Evolutionary conservation across 1,284 basidiomycete genomes (phyloP), one percentile per base, ranked within the genome.

Genomic region (Apiotrichum sp.): DNA sequence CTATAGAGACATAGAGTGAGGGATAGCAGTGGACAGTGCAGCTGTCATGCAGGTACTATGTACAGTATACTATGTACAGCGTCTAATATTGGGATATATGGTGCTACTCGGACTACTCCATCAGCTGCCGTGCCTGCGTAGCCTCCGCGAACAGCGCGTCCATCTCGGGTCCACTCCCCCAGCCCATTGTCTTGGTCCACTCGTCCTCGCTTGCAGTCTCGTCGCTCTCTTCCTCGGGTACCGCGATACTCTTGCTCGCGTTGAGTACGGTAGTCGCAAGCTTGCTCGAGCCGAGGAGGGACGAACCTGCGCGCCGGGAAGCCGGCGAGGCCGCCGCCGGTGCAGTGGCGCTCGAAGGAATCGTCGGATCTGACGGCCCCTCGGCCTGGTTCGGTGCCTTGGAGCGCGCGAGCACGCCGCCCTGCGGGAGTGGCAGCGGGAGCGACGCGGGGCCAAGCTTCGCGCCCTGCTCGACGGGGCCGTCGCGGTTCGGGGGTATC

Each of bases 131-230:
- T 32, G 65, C 64, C 31, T 14, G 31, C 10, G 53, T 7, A 11
- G 62, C 64, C 47, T 62, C 47, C 16, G 57, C 64, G 47, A 68
- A 68, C 50, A 66, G 50, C 5, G 40, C 55, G 32, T 58, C 57
- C 16, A 63, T 53, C 47, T 68, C 66, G 3, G 45, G 55, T 35
- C 62, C 65, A 14, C 50, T 41, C 1, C 64, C 66, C 65, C 63
- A 65, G 0, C 58, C 62, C 62, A 68, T 59, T 10, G 44, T 59
- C 54, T 53, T 59, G n/a, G 59, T 64, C 62, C 57, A 65, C 13
- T 66, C 65, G 40, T 63, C 62, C 47, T 68, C 66, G 14, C 39
- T 46, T 7, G 48, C 64, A 16, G 57, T 58, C 11, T 35, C 45
- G n/a, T 61, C 57, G 29, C 62, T 58, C 48, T 53, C 57, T 16